A percentile compares a stretch with the other conserved stretches of the same genome.
Evolutionary conservation across 306 rosid genomes (phyloP).

Genomic region (Citrullus mucosospermus): DNA sequence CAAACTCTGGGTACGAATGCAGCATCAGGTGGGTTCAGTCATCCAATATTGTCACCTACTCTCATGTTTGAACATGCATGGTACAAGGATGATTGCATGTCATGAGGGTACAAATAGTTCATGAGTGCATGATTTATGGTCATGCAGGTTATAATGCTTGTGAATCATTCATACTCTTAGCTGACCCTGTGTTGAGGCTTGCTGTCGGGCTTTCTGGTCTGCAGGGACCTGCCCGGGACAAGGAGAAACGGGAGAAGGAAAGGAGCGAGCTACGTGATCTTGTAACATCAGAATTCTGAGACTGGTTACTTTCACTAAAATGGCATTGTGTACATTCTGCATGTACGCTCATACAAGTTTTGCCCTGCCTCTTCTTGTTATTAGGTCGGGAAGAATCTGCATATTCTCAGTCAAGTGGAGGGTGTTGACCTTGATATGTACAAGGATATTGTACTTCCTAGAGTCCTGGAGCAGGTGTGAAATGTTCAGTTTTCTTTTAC

Average conservation of each 20-base stretch:
- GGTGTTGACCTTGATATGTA: slow-evolving; percentile 96
- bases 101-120: slow-evolving; percentile 37
- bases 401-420: slow-evolving; percentile 93
- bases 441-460: slow-evolving; percentile 87
- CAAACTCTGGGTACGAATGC: slow-evolving; percentile 67
- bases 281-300: slow-evolving; percentile 56
- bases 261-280: slow-evolving; percentile 97
- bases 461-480: slow-evolving; percentile 92
- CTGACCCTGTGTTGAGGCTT: slow-evolving; percentile 99
- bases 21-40: slow-evolving; percentile 48
- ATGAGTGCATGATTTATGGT: slow-evolving; percentile 58
- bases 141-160: slow-evolving; percentile 63
- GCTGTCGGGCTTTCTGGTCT: slow-evolving; percentile 99
- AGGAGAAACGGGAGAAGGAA: slow-evolving; percentile 97
- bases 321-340: slow-evolving; percentile 31
- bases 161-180: slow-evolving; percentile 88
- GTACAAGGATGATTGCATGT: slow-evolving; percentile 40
- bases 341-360: slow-evolving; percentile 51
- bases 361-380: slow-evolving; percentile 33
- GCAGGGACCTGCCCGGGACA: slow-evolving; percentile 98
- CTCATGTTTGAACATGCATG: slow-evolving; percentile 35
- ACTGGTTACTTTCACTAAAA: slow-evolving; percentile 56
- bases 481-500: slow-evolving; percentile 2
- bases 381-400: slow-evolving; percentile 98
- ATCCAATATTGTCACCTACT: slow-evolving; percentile 15